These are phyloP conservation scores for Zopfochytrium polystomum DNA, from an alignment of 371 early-diverging fungal species.

Conservation along the genomic window DNA sequence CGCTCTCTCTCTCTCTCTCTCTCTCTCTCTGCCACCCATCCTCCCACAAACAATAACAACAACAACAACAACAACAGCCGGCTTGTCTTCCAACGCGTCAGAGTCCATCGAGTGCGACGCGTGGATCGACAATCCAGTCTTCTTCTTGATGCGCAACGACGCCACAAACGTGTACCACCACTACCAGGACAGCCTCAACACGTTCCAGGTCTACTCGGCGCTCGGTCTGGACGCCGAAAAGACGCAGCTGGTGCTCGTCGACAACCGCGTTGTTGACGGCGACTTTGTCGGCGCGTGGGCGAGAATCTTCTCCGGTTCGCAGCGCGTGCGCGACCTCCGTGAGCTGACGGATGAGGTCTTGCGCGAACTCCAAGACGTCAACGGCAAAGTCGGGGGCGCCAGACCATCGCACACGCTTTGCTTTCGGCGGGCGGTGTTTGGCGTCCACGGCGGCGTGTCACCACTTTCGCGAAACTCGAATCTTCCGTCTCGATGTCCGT, in stretches of 20 bases:
- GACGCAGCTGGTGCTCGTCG: constrained; percentile 17
- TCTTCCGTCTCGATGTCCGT: neutral
- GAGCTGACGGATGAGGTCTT: constrained; percentile 1
- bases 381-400: constrained; percentile 1
- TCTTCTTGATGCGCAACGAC: constrained; percentile 20
- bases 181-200: constrained; percentile 25
- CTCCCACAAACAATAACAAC: neutral
- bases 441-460: constrained; percentile 23
- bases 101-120: constrained; percentile 18
- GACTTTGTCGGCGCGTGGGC: constrained; percentile 18
- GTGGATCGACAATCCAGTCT: constrained; percentile 23
- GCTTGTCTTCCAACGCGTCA: neutral
- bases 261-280: constrained; percentile 19
- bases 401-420: constrained; percentile 4
- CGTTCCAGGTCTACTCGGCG: constrained; percentile 20
- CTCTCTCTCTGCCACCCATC: neutral
- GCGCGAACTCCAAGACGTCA: neutral
- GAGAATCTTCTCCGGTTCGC: constrained; percentile 9
- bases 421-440: constrained; percentile 17
- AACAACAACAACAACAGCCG: neutral
- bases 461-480: neutral
- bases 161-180: constrained; percentile 19
- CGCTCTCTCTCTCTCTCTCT: neutral
- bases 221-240: constrained; percentile 11
- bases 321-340: constrained; percentile 6